These are phyloP conservation scores for Salvia splendens DNA, from an alignment of 257 asterid genomes.

Conservation along the genomic window DNA sequence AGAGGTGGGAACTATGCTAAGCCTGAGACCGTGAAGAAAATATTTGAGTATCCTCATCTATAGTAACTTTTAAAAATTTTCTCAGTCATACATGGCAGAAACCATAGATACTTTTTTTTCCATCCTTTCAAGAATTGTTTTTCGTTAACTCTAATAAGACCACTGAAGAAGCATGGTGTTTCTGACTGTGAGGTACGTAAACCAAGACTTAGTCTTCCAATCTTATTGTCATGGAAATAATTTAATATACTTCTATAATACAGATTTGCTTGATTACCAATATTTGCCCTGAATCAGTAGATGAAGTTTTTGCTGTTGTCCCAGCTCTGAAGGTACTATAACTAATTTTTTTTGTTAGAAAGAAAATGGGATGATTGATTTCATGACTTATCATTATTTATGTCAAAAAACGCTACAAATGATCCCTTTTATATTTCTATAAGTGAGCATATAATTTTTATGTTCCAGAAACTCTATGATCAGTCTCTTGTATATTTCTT, in stretches of 20 bases:
- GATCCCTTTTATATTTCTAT: slow-evolving; percentile 10
- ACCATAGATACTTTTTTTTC: slow-evolving; percentile 5
- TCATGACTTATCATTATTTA: slow-evolving; percentile 22
- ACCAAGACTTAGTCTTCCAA: slow-evolving; percentile 26
- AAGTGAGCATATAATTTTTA: slow-evolving; percentile 17
- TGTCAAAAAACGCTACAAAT: slow-evolving; percentile 1
- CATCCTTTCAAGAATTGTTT: slow-evolving; percentile 36
- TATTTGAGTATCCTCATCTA: slow-evolving; percentile 77
- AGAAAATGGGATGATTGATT: slow-evolving; percentile 11
- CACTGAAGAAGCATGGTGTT: slow-evolving; percentile 72
- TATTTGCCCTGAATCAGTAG: slow-evolving; percentile 66
- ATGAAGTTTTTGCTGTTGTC: slow-evolving; percentile 83
- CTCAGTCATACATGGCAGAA: background rate
- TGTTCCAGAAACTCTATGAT: slow-evolving; percentile 1
- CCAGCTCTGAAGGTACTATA: slow-evolving; percentile 75
- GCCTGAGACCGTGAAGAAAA: slow-evolving; percentile 59
- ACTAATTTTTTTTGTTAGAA: slow-evolving; percentile 20
- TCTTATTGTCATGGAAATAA: slow-evolving; percentile 17
- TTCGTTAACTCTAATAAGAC: slow-evolving; percentile 66
- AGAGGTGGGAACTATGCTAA: slow-evolving; percentile 50
- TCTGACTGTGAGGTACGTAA: slow-evolving; percentile 75
- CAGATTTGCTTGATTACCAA: slow-evolving; percentile 88
- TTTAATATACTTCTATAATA: slow-evolving; percentile 30
- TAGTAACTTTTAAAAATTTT: background rate
- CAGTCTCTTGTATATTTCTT: slow-evolving; percentile 14